phyloP scores from a whole-genome alignment of 163 green algal genomes.

The Trebouxiophyceae sp. region DNA sequence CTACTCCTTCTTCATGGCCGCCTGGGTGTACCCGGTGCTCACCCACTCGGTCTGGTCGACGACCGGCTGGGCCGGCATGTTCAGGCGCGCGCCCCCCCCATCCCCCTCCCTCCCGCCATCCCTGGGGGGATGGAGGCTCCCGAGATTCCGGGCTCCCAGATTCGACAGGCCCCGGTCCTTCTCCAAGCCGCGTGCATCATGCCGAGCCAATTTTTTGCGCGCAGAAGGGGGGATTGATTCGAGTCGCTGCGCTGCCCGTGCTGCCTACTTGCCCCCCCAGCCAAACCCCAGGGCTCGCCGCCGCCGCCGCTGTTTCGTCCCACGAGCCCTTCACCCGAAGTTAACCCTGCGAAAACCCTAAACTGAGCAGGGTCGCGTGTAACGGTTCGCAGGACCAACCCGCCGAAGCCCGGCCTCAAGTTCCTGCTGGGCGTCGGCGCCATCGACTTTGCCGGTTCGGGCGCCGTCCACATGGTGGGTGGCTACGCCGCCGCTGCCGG shows the following conservation, averaged over 20 bases:
- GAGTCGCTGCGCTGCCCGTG: no score
- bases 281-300: no score
- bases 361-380: no score
- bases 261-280: no score
- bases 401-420: neutral
- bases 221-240: no score
- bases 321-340: no score
- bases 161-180: neutral
- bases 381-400: neutral
- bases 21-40: conserved; percentile 26
- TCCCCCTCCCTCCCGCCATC: neutral
- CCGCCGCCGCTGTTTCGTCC: no score
- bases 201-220: no score
- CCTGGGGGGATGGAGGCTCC: neutral
- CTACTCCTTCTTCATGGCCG: conserved; percentile 42
- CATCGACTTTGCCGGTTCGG: conserved; percentile 38
- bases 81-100: conserved; percentile 10
- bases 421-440: conserved; percentile 23
- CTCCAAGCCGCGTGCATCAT: no score
- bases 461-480: conserved; percentile 37
- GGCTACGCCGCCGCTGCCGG: conserved; percentile 30
- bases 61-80: conserved; percentile 48
- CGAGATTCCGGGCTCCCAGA: neutral
- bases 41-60: conserved; percentile 57
- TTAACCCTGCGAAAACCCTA: no score